Evolutionary conservation across 2,329 filamentous ascomycete species (phyloP), one percentile per base, ranked within the genome.

Genomic region (Colletotrichum sansevieriae): DNA sequence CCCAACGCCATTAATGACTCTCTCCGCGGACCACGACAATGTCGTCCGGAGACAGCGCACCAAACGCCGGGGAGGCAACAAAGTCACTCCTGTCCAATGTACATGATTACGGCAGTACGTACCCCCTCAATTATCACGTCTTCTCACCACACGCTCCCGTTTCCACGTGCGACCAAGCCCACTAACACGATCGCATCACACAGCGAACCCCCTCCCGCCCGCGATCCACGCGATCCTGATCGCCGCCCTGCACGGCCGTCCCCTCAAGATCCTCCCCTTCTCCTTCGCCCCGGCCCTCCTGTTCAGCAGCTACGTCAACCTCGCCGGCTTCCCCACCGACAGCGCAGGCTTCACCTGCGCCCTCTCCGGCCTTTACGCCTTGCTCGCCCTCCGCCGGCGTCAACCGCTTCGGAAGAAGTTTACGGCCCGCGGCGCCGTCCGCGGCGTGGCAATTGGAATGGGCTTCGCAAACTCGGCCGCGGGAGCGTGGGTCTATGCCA

Each of bases 221-320:
- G 84, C 86, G 65, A 82, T 84, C 51, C 82, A 89, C 22, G 87
- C 85, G 46, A 88, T 86, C 52, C 82, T 89, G 46, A 81, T 88
- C 67, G 83, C 85, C 11, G 82, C 87, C 41, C 83, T 88, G 15
- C 87, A 89, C 80, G 81, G 80, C 51, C 85, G 85, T 2, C 87
- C 87, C 39, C 75, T 87, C 56, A 84, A 85, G 72, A 72, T 79
- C 12, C 77, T 87, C 3, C 84, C 87, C 41, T 81, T 88, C 74
- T 73, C 82, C 58, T 83, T 84, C 74, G 77, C 81, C n/a, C 84
- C 84, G 25, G 80, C 85, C 29, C 83, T 89, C 37, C 77, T 88
- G 64, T 87, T 89, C 78, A 81, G 83, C 62, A 84, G 83, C 75
- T 90, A 89, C 78, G 83, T 88, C 74, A 88, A 88, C 76, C 82